A percentile compares a stretch with the other conserved stretches of the same genome.
Evolutionary conservation across 2,329 filamentous ascomycete species (phyloP).

Genomic region (Aspergillus niger): DNA sequence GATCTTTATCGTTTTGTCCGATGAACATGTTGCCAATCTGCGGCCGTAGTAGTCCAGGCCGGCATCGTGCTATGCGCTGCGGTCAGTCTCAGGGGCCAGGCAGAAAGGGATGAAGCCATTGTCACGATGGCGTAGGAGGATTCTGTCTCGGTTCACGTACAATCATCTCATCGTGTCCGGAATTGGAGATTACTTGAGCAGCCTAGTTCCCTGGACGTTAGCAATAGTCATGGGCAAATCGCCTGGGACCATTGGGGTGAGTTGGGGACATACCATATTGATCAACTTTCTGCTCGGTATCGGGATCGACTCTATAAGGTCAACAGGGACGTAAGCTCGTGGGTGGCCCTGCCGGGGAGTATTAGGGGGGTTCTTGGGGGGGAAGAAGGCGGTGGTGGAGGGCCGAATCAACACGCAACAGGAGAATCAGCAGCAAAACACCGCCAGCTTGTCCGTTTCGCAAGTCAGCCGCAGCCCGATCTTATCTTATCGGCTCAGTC

Average conservation of each 20-base stretch:
- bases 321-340: not conserved
- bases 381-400: constrained; percentile 9
- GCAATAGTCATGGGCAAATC: constrained; percentile 15
- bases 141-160: constrained; percentile 57
- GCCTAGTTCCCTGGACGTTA: constrained; percentile 42
- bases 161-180: constrained; percentile 99
- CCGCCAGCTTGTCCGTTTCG: constrained; percentile 31
- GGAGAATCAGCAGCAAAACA: constrained; percentile 22
- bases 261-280: constrained; percentile 15
- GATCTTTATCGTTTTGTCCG: constrained; percentile 98
- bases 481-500: constrained; percentile 34
- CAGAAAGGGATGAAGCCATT: constrained; percentile 6
- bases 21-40: constrained; percentile 93
- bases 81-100: not conserved
- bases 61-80: constrained; percentile 75
- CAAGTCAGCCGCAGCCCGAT: constrained; percentile 20
- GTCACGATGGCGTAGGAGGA: not conserved
- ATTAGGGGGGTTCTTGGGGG: not conserved
- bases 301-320: not conserved
- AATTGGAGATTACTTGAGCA: constrained; percentile 75
- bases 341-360: not conserved
- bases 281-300: not conserved
- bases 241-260: not conserved
- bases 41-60: constrained; percentile 98
- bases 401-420: constrained; percentile 14